Evolutionary conservation across 495 filamentous ascomycete species (phyloP).

Genomic region (Aspergillus hancockii): DNA sequence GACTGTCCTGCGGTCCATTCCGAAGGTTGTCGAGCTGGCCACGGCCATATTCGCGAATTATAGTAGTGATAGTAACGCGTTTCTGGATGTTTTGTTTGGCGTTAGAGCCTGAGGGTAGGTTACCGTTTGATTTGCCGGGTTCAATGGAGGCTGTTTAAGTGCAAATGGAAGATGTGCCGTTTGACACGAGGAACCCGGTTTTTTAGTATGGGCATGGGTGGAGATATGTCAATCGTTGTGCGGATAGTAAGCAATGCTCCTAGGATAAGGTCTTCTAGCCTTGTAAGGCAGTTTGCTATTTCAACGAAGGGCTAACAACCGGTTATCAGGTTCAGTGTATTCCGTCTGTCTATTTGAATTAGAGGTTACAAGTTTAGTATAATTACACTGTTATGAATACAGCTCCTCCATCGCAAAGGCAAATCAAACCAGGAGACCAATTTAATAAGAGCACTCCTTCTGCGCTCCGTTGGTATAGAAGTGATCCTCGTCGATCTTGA

Average conservation of each 20-base stretch:
- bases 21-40: conserved; percentile 3
- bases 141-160: conserved; percentile 11
- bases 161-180: conserved; percentile 7
- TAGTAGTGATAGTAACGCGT: conserved; percentile 1
- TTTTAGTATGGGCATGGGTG: conserved; percentile 6
- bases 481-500: conserved; percentile 17
- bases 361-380: no score
- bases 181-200: conserved; percentile 7
- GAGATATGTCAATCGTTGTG: not conserved
- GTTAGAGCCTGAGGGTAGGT: conserved; percentile 2
- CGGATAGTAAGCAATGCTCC: not conserved
- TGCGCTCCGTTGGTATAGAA: conserved; percentile 1
- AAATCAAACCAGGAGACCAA: not conserved
- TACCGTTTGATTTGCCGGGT: conserved; percentile 9
- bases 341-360: no score
- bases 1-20: conserved; percentile 7
- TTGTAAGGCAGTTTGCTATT: no score
- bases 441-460: conserved; percentile 30
- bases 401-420: no score
- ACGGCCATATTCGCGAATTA: conserved; percentile 1
- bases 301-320: no score
- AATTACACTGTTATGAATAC: no score
- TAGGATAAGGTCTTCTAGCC: no score
- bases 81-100: conserved; percentile 12
- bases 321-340: no score